Base-by-base conservation (phyloP, 2,329 filamentous ascomycete genomes). In the Neofusicoccum cordaticola region DNA sequence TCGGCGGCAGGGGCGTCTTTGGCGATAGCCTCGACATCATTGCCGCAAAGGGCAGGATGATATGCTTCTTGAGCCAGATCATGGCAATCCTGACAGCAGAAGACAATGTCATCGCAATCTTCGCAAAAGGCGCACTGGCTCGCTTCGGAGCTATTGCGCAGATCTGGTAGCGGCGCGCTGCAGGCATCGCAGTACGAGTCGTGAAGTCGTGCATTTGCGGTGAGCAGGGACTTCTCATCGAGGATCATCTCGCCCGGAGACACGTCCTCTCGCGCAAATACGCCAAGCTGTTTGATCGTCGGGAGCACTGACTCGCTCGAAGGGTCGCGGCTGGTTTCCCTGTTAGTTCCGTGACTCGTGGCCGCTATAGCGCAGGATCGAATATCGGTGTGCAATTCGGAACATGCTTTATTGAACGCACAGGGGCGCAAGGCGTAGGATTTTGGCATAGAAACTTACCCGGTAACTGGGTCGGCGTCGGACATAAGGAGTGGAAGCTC, bases 111-210 rank as follows among this genome's bases (percentile, higher is more conserved):
- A 65, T 83, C 80, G 73, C 86, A 88, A 37, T 83, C 80, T 42
- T 81, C 77, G 69, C 86, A 88, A 2, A 78, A 74, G 6, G 83
- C 77, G 4, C 80, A 74, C n/a, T 67, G 64, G 12, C 42, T 53
- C 1, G 65, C 52, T 11, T 60, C 45, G 12, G 71, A 67, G 15
- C 52, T 31, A 15, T 60, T 19, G 1, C 67, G 65, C 2, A 66
- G 64, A 31, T 67, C 66, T 0, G 90, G 91, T 5, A 96, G 83
- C 27, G 87, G 86, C 7, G 85, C 83, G 71, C 92, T 92, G 76
- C 94, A 98, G 13, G 93, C 93, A 76, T 98, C 94, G 77, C 94
- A 98, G 35, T 94, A 85, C 4, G 90, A 84, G 67, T 96, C 93
- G 73, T 96, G 92, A 12, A 95, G 85, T 35, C 92, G 88, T 74